These are phyloP conservation scores for Castanea mollissima DNA, from an alignment of 306 rosid genomes.

Conservation along the genomic window DNA sequence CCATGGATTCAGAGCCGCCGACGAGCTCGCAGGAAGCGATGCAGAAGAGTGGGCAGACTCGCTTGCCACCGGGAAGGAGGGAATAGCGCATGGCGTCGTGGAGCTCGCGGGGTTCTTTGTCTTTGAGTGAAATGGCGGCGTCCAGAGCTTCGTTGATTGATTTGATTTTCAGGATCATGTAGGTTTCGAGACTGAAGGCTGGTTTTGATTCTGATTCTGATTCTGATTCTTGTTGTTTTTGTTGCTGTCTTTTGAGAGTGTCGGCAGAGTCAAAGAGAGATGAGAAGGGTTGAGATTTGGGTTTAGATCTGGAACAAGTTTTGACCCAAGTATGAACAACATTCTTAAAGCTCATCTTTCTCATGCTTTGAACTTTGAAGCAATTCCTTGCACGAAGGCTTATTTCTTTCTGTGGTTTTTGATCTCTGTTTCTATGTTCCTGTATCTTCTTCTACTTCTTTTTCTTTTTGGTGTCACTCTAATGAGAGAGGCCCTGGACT, in stretches of 20 bases:
- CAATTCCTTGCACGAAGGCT: too few relatives aligned
- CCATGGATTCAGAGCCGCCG: conserved; percentile 43
- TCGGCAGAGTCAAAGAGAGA: conserved; percentile 27
- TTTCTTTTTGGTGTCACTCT: too few relatives aligned
- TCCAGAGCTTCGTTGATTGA: conserved; percentile 57
- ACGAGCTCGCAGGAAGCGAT: conserved; percentile 69
- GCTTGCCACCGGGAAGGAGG: conserved; percentile 73
- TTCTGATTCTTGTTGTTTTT: neutral
- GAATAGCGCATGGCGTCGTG: conserved; percentile 77
- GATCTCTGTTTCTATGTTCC: too few relatives aligned
- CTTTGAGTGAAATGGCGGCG: conserved; percentile 36
- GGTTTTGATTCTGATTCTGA: neutral
- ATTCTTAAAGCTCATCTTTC: conserved; percentile 41
- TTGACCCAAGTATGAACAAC: conserved; percentile 35
- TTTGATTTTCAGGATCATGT: conserved; percentile 51
- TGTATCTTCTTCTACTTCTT: too few relatives aligned
- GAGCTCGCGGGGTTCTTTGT: conserved; percentile 49
- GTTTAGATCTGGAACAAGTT: conserved; percentile 34
- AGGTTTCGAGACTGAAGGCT: conserved; percentile 47
- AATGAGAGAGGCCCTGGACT: too few relatives aligned
- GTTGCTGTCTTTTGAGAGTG: conserved; percentile 7
- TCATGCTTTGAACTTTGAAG: too few relatives aligned
- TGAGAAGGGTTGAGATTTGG: conserved; percentile 7
- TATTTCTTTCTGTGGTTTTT: too few relatives aligned
- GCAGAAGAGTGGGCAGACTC: conserved; percentile 63